Evolutionary conservation across 225 moss, liverwort and hornwort species (phyloP).

Genomic region (Straminergon stramineum): DNA sequence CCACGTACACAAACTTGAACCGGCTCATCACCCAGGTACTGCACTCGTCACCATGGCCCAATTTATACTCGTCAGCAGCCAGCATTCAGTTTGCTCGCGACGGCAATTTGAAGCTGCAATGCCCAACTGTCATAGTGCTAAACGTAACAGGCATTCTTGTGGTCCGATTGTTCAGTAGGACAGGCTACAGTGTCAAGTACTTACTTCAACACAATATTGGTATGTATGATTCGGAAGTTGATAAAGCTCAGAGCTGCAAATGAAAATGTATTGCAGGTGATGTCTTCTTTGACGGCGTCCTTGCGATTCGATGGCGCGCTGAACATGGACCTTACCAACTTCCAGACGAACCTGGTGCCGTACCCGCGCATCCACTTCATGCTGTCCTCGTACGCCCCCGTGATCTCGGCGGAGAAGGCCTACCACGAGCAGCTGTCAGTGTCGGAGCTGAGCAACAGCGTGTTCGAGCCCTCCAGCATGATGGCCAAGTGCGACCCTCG

Average conservation of each 20-base stretch:
- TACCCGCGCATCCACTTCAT: slow-evolving; percentile 72
- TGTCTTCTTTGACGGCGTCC: slow-evolving; percentile 17
- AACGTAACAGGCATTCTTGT: not conserved
- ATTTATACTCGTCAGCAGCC: not conserved
- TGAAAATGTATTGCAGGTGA: not conserved
- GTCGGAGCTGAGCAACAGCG: slow-evolving; percentile 57
- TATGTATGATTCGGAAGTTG: not conserved
- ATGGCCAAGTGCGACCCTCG: slow-evolving; percentile 67
- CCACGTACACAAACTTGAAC: not conserved
- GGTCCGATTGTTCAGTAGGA: not conserved
- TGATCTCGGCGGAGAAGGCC: slow-evolving; percentile 63
- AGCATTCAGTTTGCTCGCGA: not conserved
- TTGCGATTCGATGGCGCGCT: slow-evolving; percentile 44
- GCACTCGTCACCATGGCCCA: too few species aligned
- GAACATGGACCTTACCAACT: slow-evolving; percentile 69
- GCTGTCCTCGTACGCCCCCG: slow-evolving; percentile 61
- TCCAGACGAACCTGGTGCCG: slow-evolving; percentile 68
- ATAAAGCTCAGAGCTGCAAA: not conserved
- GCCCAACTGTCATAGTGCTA: not conserved
- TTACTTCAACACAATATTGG: not conserved
- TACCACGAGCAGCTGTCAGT: slow-evolving; percentile 69
- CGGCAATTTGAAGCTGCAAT: not conserved
- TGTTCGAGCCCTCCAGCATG: slow-evolving; percentile 63
- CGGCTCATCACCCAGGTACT: not conserved
- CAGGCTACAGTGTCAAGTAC: not conserved